Base-by-base conservation (phyloP, 2,329 filamentous ascomycete genomes). In the Chaetomium sp. region DNA sequence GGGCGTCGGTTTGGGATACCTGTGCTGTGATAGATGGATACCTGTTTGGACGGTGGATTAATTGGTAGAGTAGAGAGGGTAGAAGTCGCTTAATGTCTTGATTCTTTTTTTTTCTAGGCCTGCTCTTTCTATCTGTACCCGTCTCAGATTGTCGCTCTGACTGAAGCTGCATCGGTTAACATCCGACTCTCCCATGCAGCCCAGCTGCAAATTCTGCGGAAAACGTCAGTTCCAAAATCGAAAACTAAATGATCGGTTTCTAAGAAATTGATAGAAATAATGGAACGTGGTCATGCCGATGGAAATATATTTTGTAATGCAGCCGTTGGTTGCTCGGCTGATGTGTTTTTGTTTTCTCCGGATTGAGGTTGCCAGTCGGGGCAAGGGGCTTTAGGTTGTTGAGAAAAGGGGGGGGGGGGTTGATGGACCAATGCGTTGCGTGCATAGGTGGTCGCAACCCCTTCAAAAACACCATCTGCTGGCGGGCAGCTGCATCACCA, bases 321-420 rank as follows among this genome's bases (percentile, higher is more conserved):
- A 35, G 12, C 38, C 38, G 19, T 12, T 47, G 47, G 53, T 65
- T 61, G 57, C 53, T 33, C 51, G 25, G 56, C 23, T 5, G 29
- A n/a, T 50, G 53, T 68, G 67, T 70, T 69, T 69, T 49, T 54
- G 57, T 66, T 64, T 67, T 66, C 31, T 38, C 16, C 65, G 23
- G 57, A 69, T 67, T 59, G 60, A 62, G 64, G 42, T 50, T 21
- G 7, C 19, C 13, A 13, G 38, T 19, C 6, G 27, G 27, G 27
- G 33, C 19, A 45, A 57, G 31, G 54, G 35, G 33, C 12, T 57
- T 6, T 3, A 29, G 6, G 45, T 23, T 27, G 35, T 27, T 49
- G 38, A 31, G 25, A 56, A 35, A 31, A 19, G 38, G 51, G 50
- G 6, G 25, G 38, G 51, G 50, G 6, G 61, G 59, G 58, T 59